These are phyloP conservation scores for Grigorovia humatica DNA, from an alignment of 805 yeast species.

Conservation along the genomic window DNA sequence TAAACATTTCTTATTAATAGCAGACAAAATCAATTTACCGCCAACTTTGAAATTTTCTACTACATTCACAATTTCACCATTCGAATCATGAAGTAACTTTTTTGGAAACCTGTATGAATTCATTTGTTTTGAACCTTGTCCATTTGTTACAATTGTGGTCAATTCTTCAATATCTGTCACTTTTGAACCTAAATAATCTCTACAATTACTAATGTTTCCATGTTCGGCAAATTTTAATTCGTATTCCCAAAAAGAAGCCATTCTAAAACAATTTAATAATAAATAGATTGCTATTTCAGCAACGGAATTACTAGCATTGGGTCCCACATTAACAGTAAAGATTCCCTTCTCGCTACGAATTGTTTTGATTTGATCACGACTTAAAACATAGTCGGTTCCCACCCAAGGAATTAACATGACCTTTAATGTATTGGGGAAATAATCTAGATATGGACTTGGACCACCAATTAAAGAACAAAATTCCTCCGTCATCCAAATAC, in stretches of 20 bases:
- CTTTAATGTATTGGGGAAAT: slow-evolving; percentile 38
- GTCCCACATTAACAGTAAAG: slow-evolving; percentile 50
- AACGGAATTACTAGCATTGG: slow-evolving; percentile 53
- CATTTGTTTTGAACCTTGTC: background rate
- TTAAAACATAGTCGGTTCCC: slow-evolving; percentile 48
- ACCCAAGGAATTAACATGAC: slow-evolving; percentile 49
- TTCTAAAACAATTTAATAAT: slow-evolving; percentile 50
- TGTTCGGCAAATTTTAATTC: slow-evolving; percentile 30
- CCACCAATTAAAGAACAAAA: slow-evolving; percentile 39
- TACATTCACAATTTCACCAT: slow-evolving; percentile 19
- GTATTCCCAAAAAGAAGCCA: slow-evolving; percentile 38
- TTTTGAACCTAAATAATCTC: slow-evolving; percentile 29
- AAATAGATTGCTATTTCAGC: slow-evolving; percentile 60
- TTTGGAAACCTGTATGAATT: slow-evolving; percentile 12
- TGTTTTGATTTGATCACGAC: slow-evolving; percentile 15
- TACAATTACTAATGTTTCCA: slow-evolving; percentile 36
- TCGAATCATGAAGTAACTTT: background rate
- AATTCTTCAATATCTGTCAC: slow-evolving; percentile 10
- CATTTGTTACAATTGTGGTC: background rate
- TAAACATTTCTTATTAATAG: slow-evolving; percentile 47
- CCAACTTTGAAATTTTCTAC: slow-evolving; percentile 37
- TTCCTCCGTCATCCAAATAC: slow-evolving; percentile 46
- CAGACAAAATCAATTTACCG: slow-evolving; percentile 38
- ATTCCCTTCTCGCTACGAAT: slow-evolving; percentile 39
- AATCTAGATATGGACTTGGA: slow-evolving; percentile 34